A percentile compares a stretch with the other conserved stretches of the same genome.
phyloP scores from a whole-genome alignment of 176 grass and related monocot genomes.

The Musa troglodytarum region DNA sequence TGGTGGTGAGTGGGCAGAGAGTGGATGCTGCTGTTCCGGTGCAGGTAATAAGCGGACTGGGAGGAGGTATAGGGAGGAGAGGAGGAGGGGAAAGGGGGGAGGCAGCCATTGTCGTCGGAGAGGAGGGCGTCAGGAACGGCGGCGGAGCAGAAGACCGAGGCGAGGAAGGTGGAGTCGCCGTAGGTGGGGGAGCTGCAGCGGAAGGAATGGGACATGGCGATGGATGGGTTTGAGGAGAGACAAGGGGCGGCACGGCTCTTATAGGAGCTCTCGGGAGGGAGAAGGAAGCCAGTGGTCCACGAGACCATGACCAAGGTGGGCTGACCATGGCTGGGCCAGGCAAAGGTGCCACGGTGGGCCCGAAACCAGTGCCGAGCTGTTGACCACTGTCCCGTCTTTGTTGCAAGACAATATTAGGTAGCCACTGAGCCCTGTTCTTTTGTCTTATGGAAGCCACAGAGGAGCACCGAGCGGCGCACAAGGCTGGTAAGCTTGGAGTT shows the following conservation, averaged over 20 bases:
- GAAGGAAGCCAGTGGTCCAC: background rate
- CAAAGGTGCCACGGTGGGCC: background rate
- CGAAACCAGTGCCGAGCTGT: background rate
- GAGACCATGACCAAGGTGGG: background rate
- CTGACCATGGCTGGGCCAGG: background rate
- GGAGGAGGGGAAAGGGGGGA: background rate
- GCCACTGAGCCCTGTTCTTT: background rate
- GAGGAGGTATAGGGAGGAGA: background rate
- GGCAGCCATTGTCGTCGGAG: background rate
- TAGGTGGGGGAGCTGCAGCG: background rate
- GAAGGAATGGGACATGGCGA: background rate
- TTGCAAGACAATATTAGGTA: background rate
- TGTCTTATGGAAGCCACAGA: constrained; percentile 27
- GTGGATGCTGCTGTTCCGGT: background rate
- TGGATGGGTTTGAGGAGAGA: background rate
- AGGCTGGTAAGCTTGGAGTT: too few species aligned
- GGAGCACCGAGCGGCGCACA: constrained; percentile 30
- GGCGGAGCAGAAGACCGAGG: background rate
- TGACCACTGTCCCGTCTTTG: background rate
- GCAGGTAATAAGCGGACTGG: background rate
- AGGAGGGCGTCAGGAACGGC: background rate
- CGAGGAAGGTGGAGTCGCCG: too few species aligned
- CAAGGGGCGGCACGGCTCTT: too few species aligned
- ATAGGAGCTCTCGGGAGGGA: too few species aligned
- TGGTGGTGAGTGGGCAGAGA: background rate